Percentiles rank a stretch among this genome's conserved stretches.
These are phyloP conservation scores for Naematelia aurantialba DNA, from an alignment of 768 basidiomycete genomes.

Conservation along the genomic window DNA sequence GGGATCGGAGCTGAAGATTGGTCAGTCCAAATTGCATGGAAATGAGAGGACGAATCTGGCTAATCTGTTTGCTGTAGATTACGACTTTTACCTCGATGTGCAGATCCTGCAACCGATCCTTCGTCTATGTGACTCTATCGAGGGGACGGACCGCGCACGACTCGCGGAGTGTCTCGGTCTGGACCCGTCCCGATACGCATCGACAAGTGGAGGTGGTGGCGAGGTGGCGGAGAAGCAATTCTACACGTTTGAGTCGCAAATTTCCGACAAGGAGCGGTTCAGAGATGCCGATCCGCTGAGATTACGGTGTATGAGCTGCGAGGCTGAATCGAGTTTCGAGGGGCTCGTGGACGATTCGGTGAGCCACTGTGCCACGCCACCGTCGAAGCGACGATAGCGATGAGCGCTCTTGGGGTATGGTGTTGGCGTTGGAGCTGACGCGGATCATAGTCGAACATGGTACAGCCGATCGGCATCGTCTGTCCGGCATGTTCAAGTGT, in stretches of 20 bases:
- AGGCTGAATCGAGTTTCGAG: constrained; percentile 52
- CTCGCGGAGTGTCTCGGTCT: constrained; percentile 91
- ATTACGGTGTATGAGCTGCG: constrained; percentile 73
- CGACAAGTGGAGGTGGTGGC: constrained; percentile 17
- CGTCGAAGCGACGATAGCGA: too few relatives aligned
- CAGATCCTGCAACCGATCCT: constrained; percentile 94
- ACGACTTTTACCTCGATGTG: constrained; percentile 81
- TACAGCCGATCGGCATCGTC: constrained; percentile 62
- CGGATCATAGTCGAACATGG: constrained; percentile 59
- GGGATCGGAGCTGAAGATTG: constrained; percentile 66
- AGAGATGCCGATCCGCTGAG: constrained; percentile 67
- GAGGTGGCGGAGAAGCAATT: constrained; percentile 63
- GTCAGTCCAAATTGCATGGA: constrained; percentile 55
- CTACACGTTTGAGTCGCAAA: constrained; percentile 77
- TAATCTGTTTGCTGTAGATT: constrained; percentile 58
- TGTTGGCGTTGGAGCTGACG: neutral
- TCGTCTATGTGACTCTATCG: constrained; percentile 91
- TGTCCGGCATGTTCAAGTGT: constrained; percentile 66
- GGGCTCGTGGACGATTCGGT: constrained; percentile 50
- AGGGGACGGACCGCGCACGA: constrained; percentile 86
- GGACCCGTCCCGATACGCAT: constrained; percentile 18
- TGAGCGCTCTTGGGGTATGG: too few relatives aligned
- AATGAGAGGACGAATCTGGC: neutral
- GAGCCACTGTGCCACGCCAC: constrained; percentile 21
- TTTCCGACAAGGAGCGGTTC: constrained; percentile 84